phyloP scores from a whole-genome alignment of 306 rosid species.

The Trifolium subterraneum region DNA sequence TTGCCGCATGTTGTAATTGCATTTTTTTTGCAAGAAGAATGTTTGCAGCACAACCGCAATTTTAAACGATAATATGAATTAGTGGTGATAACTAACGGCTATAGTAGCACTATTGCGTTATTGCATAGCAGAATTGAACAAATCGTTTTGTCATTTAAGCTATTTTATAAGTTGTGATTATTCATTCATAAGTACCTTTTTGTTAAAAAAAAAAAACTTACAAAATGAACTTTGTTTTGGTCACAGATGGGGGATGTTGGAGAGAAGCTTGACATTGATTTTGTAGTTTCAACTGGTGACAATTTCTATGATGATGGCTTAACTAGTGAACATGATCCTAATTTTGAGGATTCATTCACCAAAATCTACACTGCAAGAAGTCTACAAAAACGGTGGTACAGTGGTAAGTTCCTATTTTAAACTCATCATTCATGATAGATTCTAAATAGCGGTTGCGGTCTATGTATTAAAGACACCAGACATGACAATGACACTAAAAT shows the following conservation, averaged over 20 bases:
- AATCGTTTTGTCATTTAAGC: no score
- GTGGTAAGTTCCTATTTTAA: conserved; percentile 48
- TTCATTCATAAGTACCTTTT: background rate
- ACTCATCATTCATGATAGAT: background rate
- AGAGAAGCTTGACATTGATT: conserved; percentile 59
- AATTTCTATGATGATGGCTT: conserved; percentile 67
- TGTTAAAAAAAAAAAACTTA: background rate
- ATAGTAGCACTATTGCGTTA: no score
- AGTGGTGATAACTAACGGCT: background rate
- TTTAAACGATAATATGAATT: background rate
- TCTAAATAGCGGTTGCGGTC: background rate
- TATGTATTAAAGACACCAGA: background rate
- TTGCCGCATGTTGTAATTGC: no score
- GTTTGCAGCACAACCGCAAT: no score
- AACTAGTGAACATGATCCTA: conserved; percentile 39
- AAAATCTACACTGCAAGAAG: conserved; percentile 53
- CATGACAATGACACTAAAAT: background rate
- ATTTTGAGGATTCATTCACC: conserved; percentile 58
- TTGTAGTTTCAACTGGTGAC: conserved; percentile 63
- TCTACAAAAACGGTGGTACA: conserved; percentile 63
- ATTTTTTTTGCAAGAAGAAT: no score
- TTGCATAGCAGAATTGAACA: no score
- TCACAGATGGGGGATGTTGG: conserved; percentile 59
- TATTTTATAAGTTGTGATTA: no score
- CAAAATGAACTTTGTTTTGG: background rate